Base-by-base conservation (phyloP, 1,284 basidiomycete species). In the Puccinia novopanici region DNA sequence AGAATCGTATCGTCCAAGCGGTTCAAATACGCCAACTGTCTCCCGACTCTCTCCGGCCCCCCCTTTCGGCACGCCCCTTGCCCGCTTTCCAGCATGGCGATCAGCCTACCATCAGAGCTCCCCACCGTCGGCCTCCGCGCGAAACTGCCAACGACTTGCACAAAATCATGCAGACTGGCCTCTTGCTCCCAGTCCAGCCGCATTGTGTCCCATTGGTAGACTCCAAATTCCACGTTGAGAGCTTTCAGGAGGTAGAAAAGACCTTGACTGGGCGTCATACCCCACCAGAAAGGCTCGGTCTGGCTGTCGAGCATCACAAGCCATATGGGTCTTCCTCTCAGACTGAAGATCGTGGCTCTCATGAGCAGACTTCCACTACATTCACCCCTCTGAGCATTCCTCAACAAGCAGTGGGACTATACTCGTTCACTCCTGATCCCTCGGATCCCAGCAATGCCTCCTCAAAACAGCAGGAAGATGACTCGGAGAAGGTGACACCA, bases 51-150 rank as follows among this genome's bases (percentile, higher is more conserved):
- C 15, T 37, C 19, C 48, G 45, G 15, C 30, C 40, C 34, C 5
- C 10, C 10, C 59, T 37, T 15, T 37, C 59, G 13, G 30, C 22
- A 17, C 4, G 13, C 59, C 0, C 13, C 6, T 13, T 17, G 19
- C 65, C 65, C 37, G 24, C 22, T 24, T 3, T 30, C 22, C 45
- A 50, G 9, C 45, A 68, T 68, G 65, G 9, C 30, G 68, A 71
- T 22, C 68, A 71, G 54, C 4, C 68, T 37, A 71, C 68, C 19
- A 71, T 71, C 68, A 71, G 54, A 48, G 68, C 68, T 34, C 48
- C 19, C 48, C 68, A 54, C n/a, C 50, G 50, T 1, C 68, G 68
- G 17, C 30, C 68, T 37, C 48, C n/a, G 0, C 68, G 68, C 0
- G 30, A 71, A 54, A 13, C 68, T 13, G 48, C 27, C 0, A 54